Base-by-base conservation (phyloP, 2,329 filamentous ascomycete genomes). In the Colletotrichum filicis region DNA sequence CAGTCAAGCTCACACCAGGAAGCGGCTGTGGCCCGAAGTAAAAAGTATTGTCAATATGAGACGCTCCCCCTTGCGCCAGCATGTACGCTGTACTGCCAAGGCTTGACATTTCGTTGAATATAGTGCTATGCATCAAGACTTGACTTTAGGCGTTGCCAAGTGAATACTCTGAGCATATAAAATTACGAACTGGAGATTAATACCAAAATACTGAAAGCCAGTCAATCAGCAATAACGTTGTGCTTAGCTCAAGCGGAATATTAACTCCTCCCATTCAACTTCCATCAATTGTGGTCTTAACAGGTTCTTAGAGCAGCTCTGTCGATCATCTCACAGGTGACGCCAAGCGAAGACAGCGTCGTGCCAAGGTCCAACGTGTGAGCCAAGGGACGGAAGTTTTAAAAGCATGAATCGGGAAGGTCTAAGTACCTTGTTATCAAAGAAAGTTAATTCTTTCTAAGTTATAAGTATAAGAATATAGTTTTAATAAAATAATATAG, bases 361-460 rank as follows among this genome's bases (percentile, higher is more conserved):
- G 32, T 42, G 70, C 70, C 70, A 69, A 73, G 70, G 64, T 37
- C 9, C 55, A 65, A 53, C n/a, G 28, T 71, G 55, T 61, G 46
- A 61, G 60, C 66, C 61, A 73, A 71, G 66, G 66, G 12, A 71
- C 71, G 42, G 56, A 61, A 57, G 71, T 71, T 73, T 73, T 66
- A 66, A 60, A 57, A 60, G 52, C 60, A 71, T 73, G 60, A 57
- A 71, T 66, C 56, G 32, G 71, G 66, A 57, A 61, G 71, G 60
- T 57, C 49, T 22, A 22, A 22, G 22, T 22, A 22, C 22, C 22
- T 22, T 22, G 1, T 22, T 22, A 22, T 22, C 1, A 22, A 22
- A 22, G 22, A 22, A 22, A 22, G 22, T 22, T 22, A 22, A 22
- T 22, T 22, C 22, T 22, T 22, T 22, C n/a, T n/a, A n/a, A n/a